Evolutionary conservation across 495 filamentous ascomycete species (phyloP).

Genomic region (Apiosordaria backusii): DNA sequence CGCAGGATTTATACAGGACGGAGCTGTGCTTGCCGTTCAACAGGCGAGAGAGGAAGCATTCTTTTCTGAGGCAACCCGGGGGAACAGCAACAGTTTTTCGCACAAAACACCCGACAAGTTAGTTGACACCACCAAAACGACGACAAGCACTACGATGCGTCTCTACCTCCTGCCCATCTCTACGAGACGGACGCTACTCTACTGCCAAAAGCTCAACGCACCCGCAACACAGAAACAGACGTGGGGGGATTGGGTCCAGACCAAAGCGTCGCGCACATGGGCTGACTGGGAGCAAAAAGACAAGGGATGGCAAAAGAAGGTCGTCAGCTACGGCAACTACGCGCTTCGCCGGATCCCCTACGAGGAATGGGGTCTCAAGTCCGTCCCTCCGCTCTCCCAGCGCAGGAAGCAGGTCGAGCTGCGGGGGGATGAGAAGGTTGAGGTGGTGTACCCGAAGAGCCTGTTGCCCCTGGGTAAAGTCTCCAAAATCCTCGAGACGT

Average conservation of each 20-base stretch:
- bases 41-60: not conserved
- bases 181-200: constrained; percentile 84
- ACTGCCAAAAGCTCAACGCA: constrained; percentile 70
- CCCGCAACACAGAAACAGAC: constrained; percentile 48
- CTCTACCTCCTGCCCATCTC: constrained; percentile 95
- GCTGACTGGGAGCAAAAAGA: constrained; percentile 80
- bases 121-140: not conserved
- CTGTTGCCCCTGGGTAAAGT: constrained; percentile 63
- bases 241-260: constrained; percentile 59
- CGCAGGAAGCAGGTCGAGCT: constrained; percentile 59
- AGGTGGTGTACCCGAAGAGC: constrained; percentile 72
- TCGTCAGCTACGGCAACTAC: constrained; percentile 82
- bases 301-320: constrained; percentile 77
- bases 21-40: not conserved
- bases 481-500: constrained; percentile 53
- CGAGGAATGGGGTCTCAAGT: constrained; percentile 97
- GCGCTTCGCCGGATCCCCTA: constrained; percentile 83
- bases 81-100: not conserved
- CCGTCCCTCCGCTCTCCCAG: constrained; percentile 77
- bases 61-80: constrained; percentile 11
- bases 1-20: not conserved
- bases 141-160: constrained; percentile 60
- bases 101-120: not conserved
- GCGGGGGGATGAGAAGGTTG: constrained; percentile 61
- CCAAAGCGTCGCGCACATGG: constrained; percentile 72